Evolutionary conservation across 2,329 filamentous ascomycete genomes (phyloP).

Genomic region (Colletotrichum sp.): DNA sequence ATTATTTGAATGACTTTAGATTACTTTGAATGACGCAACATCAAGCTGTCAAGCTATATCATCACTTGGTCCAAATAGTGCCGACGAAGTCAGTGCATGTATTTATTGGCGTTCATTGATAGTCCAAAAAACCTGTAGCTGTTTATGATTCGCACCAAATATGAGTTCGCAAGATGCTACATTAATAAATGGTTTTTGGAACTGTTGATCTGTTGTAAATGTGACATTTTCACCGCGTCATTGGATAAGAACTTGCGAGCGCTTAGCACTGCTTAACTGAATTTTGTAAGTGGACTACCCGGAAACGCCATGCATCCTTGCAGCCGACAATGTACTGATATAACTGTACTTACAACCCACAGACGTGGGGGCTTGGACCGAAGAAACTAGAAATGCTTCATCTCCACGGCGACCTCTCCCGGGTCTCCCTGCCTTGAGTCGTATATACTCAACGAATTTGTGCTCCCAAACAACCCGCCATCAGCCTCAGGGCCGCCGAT

Average conservation of each 20-base stretch:
- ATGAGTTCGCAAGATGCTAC: fast-evolving
- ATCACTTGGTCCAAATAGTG: not conserved
- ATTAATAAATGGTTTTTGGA: fast-evolving
- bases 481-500: slow-evolving; percentile 5
- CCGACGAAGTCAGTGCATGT: not conserved
- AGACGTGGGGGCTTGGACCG: not conserved
- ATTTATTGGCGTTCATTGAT: not conserved
- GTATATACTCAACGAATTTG: not conserved
- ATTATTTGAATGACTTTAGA: not conserved
- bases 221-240: fast-evolving
- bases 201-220: fast-evolving
- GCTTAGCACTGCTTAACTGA: fast-evolving
- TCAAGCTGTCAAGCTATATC: not conserved
- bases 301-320: not conserved
- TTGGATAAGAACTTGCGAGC: not conserved
- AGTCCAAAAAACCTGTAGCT: fast-evolving
- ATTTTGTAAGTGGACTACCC: not conserved
- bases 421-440: not conserved
- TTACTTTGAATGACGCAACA: not conserved
- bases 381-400: not conserved
- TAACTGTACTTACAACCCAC: not conserved
- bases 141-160: fast-evolving
- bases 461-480: not conserved
- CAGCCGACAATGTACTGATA: not conserved
- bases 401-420: not conserved